These are phyloP conservation scores for Cutaneotrichosporon sp. DNA, from an alignment of 1,284 basidiomycete genomes.

Conservation along the genomic window DNA sequence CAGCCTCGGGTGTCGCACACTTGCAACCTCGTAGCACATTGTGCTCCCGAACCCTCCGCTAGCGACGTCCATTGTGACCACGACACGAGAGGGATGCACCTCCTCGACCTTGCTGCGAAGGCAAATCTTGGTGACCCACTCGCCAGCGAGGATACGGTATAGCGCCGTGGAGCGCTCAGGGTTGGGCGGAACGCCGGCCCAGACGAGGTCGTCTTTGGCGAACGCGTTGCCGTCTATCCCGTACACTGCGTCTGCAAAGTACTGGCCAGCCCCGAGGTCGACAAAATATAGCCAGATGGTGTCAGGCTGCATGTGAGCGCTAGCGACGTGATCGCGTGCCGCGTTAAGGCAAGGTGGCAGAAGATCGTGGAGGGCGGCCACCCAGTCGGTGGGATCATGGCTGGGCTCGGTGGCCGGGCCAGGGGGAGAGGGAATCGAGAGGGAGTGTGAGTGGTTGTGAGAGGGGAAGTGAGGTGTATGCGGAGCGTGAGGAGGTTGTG, in stretches of 20 bases:
- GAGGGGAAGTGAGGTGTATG: neutral
- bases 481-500: neutral
- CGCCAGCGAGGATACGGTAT: neutral
- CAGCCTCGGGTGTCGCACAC: neutral
- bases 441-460: neutral
- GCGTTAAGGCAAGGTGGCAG: neutral
- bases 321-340: neutral
- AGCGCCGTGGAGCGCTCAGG: neutral
- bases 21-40: constrained; percentile 2
- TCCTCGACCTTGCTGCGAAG: neutral
- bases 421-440: neutral
- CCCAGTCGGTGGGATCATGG: neutral
- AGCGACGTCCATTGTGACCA: neutral
- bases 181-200: neutral
- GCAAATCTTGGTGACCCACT: constrained; percentile 6
- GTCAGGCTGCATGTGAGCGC: neutral
- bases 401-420: neutral
- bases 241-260: constrained; percentile 1
- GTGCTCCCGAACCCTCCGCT: neutral
- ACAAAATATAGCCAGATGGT: constrained; percentile 1
- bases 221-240: constrained; percentile 1
- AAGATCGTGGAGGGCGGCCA: neutral
- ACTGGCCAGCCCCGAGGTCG: neutral
- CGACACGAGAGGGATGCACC: neutral
- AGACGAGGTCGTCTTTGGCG: neutral